A percentile compares a stretch with the other conserved stretches of the same genome.
Conservation (phyloP, 345 rosid species). For the Eucalyptus regnans region DNA sequence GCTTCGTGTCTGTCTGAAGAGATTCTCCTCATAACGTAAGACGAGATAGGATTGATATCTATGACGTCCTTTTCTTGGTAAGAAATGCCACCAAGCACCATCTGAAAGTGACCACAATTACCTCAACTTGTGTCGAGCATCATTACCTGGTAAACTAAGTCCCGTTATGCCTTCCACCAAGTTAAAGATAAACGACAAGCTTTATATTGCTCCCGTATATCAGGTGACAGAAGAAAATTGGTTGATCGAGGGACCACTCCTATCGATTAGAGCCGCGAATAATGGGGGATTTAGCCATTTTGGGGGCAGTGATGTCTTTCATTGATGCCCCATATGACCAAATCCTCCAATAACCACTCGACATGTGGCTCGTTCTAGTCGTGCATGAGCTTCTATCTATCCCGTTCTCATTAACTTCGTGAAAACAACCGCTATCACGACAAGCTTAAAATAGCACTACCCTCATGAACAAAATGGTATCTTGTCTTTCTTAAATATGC, state of each 20-base stretch:
- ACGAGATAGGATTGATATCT: neutral
- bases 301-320: neutral
- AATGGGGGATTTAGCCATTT: neutral
- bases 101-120: neutral
- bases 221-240: neutral
- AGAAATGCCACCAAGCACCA: neutral
- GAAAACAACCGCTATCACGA: neutral
- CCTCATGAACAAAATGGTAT: neutral
- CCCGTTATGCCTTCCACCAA: neutral
- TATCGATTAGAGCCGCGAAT: neutral
- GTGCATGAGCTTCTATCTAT: neutral
- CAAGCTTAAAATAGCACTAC: neutral
- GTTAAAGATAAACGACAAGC: neutral
- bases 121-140: neutral
- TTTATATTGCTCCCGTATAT: neutral
- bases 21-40: neutral
- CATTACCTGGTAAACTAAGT: neutral
- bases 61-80: neutral
- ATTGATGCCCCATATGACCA: neutral
- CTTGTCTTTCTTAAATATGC: neutral
- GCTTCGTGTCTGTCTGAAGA: neutral
- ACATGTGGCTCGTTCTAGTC: neutral
- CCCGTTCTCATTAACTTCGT: neutral
- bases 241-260: neutral
- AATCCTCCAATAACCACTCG: neutral